A percentile compares a stretch with the other conserved stretches of the same genome.
Conservation (phyloP, 768 basidiomycete genomes). For the Xerocomellus intermedius region DNA sequence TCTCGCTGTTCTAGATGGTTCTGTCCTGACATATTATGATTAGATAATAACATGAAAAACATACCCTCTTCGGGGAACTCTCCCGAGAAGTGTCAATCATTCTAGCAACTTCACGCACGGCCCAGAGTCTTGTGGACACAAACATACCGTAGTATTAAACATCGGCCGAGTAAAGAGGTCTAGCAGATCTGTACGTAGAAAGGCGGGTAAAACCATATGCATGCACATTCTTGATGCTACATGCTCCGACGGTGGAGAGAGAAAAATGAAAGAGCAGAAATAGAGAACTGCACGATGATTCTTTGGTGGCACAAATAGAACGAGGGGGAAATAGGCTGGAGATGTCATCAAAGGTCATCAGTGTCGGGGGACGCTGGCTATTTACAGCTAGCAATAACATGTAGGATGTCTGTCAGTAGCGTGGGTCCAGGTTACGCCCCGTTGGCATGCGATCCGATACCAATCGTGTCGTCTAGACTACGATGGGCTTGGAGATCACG, state of each 20-base stretch:
- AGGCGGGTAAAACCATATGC: conserved; percentile 22
- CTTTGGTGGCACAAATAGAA: conserved; percentile 20
- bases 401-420: conserved; percentile 16
- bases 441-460: conserved; percentile 31
- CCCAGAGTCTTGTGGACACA: not conserved
- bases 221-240: conserved; percentile 27
- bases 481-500: conserved; percentile 86
- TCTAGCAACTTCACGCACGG: not conserved
- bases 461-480: conserved; percentile 64
- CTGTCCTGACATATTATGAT: conserved; percentile 31
- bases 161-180: conserved; percentile 18
- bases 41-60: conserved; percentile 30
- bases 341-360: conserved; percentile 33
- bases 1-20: conserved; percentile 33
- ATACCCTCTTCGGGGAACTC: conserved; percentile 5
- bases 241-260: conserved; percentile 20
- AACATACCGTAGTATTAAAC: conserved; percentile 7
- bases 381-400: conserved; percentile 25
- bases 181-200: conserved; percentile 25
- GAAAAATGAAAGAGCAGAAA: conserved; percentile 4
- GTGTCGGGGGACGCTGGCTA: conserved; percentile 15
- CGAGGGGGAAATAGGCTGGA: conserved; percentile 19
- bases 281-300: conserved; percentile 15
- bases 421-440: conserved; percentile 22
- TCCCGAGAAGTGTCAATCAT: not conserved